These are phyloP conservation scores for Sclerotinia sclerotiorum DNA, from an alignment of 2,329 filamentous ascomycete species.

Conservation along the genomic window DNA sequence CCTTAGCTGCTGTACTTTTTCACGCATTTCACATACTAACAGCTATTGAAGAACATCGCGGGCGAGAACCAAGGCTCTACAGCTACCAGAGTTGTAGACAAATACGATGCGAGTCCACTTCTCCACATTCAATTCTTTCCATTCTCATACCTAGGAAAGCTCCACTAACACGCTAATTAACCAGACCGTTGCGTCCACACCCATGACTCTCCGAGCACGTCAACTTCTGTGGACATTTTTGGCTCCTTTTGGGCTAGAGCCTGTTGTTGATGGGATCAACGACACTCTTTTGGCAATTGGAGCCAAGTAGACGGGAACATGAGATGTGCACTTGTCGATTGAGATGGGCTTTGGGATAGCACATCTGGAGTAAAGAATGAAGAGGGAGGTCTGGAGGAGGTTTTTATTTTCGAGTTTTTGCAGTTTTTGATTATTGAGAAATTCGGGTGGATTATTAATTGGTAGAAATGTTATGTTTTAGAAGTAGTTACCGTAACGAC, in stretches of 20 bases:
- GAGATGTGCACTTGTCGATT: neutral
- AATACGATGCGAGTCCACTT: conserved; percentile 1
- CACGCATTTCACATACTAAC: neutral
- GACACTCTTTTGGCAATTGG: neutral
- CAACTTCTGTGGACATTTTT: neutral
- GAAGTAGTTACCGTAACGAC: neutral
- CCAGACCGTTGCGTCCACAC: neutral
- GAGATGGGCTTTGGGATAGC: neutral
- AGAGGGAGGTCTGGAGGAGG: neutral
- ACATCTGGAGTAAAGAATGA: too few relatives aligned
- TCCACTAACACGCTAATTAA: neutral
- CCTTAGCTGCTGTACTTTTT: too few relatives aligned
- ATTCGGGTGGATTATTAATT: neutral
- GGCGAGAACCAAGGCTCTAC: neutral
- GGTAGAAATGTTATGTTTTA: neutral
- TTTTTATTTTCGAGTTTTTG: neutral
- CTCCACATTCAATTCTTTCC: neutral
- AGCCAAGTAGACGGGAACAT: neutral
- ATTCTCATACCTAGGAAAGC: neutral
- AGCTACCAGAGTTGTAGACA: neutral
- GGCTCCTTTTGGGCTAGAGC: neutral
- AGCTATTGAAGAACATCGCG: neutral
- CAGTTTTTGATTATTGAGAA: neutral
- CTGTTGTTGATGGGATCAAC: conserved; percentile 1
- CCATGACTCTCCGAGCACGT: neutral